These are phyloP conservation scores for Phyllosticta citrichinensis DNA, from an alignment of 2,329 filamentous ascomycete genomes.

Conservation along the genomic window DNA sequence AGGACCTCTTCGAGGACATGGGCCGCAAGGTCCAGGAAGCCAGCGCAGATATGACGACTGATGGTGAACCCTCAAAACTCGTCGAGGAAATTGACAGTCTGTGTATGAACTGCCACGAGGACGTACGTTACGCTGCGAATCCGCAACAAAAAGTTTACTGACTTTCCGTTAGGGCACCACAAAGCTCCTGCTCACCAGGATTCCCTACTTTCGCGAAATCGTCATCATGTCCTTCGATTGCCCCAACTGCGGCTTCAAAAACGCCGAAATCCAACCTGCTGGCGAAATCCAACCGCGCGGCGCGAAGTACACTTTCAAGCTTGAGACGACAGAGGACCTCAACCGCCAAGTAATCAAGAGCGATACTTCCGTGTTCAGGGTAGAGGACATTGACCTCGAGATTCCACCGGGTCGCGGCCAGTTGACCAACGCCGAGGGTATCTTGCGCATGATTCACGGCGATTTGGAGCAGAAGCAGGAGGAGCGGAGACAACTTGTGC, in stretches of 20 bases:
- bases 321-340: constrained; percentile 65
- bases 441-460: constrained; percentile 66
- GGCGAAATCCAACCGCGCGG: constrained; percentile 87
- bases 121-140: constrained; percentile 27
- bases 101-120: constrained; percentile 46
- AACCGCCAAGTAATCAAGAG: constrained; percentile 85
- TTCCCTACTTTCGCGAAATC: constrained; percentile 95
- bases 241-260: constrained; percentile 77
- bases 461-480: constrained; percentile 76
- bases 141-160: neutral
- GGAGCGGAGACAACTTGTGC: constrained; percentile 64
- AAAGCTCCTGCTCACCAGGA: constrained; percentile 76
- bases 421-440: constrained; percentile 86
- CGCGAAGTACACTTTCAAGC: constrained; percentile 68
- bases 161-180: constrained; percentile 59
- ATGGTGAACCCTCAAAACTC: constrained; percentile 36
- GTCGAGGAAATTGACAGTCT: constrained; percentile 45
- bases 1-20: constrained; percentile 44
- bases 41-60: constrained; percentile 24
- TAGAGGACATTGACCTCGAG: constrained; percentile 88
- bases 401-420: constrained; percentile 85
- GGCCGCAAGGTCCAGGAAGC: constrained; percentile 37
- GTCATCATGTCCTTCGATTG: constrained; percentile 96
- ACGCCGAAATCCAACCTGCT: constrained; percentile 89
- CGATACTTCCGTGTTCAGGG: constrained; percentile 73